A percentile compares a stretch with the other conserved stretches of the same genome.
Evolutionary conservation across 768 basidiomycete genomes (phyloP).

Genomic region (Boletus huronensis): DNA sequence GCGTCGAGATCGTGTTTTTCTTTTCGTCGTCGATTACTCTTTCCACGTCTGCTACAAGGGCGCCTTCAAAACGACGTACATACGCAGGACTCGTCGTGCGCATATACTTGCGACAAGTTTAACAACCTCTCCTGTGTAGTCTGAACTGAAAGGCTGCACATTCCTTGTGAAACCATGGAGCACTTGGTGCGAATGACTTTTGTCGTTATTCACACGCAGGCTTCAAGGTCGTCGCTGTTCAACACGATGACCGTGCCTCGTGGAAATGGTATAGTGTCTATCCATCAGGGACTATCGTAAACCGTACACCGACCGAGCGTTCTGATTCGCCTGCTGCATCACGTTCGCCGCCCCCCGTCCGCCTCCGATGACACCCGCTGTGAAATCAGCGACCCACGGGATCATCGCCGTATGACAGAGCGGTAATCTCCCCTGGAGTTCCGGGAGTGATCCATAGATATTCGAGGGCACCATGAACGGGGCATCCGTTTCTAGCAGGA

Average conservation of each 20-base stretch:
- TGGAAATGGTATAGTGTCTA: not conserved
- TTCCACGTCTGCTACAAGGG: not conserved
- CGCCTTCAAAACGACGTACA: no score
- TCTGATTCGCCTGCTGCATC: conserved; percentile 59
- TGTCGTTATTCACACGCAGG: not conserved
- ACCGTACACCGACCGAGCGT: conserved; percentile 62
- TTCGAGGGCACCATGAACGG: conserved; percentile 85
- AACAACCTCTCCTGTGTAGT: no score
- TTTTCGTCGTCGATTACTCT: not conserved
- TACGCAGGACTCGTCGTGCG: no score
- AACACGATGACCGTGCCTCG: not conserved
- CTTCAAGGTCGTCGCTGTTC: not conserved
- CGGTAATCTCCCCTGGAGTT: conserved; percentile 57
- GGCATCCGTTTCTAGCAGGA: conserved; percentile 81
- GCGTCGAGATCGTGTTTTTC: not conserved
- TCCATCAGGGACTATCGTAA: conserved; percentile 1
- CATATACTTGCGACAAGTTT: not conserved
- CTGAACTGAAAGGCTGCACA: no score
- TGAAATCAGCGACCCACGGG: conserved; percentile 80
- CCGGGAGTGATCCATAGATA: conserved; percentile 54
- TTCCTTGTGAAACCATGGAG: no score
- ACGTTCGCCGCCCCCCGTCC: conserved; percentile 55
- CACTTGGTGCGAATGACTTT: no score
- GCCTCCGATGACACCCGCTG: conserved; percentile 45
- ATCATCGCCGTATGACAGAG: conserved; percentile 79